phyloP scores from a whole-genome alignment of 805 yeast species.

The Tetrapisispora nanseiensis region DNA sequence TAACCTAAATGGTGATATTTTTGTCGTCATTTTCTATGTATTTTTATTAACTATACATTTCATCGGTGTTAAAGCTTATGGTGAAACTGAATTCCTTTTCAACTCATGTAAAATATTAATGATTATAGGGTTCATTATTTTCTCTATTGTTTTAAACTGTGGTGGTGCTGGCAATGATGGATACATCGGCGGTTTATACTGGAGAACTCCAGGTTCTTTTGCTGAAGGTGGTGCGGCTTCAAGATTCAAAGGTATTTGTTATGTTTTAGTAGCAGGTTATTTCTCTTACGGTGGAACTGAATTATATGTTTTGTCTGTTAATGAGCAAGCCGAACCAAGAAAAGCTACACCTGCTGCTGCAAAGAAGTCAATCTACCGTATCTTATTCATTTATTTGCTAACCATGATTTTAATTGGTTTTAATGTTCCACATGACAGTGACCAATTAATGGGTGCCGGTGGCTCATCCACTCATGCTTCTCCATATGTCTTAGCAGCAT shows the following conservation, averaged over 20 bases:
- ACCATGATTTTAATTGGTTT: conserved; percentile 47
- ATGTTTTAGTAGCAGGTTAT: conserved; percentile 52
- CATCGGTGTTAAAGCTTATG: conserved; percentile 55
- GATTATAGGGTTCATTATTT: conserved; percentile 47
- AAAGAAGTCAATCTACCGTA: conserved; percentile 57
- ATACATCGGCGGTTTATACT: conserved; percentile 49
- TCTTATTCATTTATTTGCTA: conserved; percentile 46
- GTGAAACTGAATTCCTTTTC: conserved; percentile 57
- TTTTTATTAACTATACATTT: conserved; percentile 43
- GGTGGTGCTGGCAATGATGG: conserved; percentile 52
- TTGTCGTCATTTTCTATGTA: conserved; percentile 45
- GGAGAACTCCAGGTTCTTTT: conserved; percentile 49
- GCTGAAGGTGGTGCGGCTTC: conserved; percentile 18
- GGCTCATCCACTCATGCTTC: conserved; percentile 50
- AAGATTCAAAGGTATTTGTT: conserved; percentile 55
- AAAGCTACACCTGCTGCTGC: conserved; percentile 54
- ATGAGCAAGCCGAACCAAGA: conserved; percentile 52
- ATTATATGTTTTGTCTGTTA: conserved; percentile 54
- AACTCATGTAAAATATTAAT: conserved; percentile 47
- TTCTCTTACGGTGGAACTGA: conserved; percentile 62
- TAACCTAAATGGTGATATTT: conserved; percentile 42
- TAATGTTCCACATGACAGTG: conserved; percentile 49
- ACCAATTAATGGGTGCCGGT: conserved; percentile 40
- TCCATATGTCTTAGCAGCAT: conserved; percentile 67
- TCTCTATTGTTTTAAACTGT: conserved; percentile 44